These are phyloP conservation scores for Dendrobium nobile DNA, from an alignment of 106 monocot species.

Conservation along the genomic window DNA sequence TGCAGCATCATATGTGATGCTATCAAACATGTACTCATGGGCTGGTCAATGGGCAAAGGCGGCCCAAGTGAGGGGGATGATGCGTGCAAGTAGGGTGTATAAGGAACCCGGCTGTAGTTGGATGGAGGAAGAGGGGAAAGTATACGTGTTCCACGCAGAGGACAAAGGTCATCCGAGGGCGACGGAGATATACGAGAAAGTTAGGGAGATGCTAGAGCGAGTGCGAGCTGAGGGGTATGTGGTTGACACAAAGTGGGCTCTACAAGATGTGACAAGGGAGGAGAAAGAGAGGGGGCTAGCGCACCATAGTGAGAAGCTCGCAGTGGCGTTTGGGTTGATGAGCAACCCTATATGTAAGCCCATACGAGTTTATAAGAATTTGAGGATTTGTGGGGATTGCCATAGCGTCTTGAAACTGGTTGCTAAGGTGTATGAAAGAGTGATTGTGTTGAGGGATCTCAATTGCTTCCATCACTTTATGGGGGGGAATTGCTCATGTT, in stretches of 20 bases:
- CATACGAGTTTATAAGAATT: slow-evolving; percentile 59
- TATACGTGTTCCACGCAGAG: slow-evolving; percentile 46
- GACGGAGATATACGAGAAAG: slow-evolving; percentile 37
- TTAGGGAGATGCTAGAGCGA: slow-evolving; percentile 53
- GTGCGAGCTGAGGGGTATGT: slow-evolving; percentile 31
- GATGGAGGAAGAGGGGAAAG: slow-evolving; percentile 28
- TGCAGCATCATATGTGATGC: slow-evolving; percentile 39
- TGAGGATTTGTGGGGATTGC: slow-evolving; percentile 65
- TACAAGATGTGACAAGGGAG: slow-evolving; percentile 41
- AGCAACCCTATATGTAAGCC: slow-evolving; percentile 21
- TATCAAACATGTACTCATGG: slow-evolving; percentile 46
- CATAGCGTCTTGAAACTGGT: slow-evolving; percentile 49
- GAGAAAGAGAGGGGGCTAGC: slow-evolving; percentile 26
- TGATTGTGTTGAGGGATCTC: slow-evolving; percentile 42
- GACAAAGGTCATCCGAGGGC: slow-evolving; percentile 34
- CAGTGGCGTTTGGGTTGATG: slow-evolving; percentile 55
- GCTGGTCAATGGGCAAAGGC: slow-evolving; percentile 35
- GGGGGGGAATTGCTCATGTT: slow-evolving; percentile 49
- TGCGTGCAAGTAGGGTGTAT: slow-evolving; percentile 28
- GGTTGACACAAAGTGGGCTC: slow-evolving; percentile 30
- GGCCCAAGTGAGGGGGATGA: slow-evolving; percentile 36
- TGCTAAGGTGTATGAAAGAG: slow-evolving; percentile 38
- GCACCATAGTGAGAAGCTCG: slow-evolving; percentile 63
- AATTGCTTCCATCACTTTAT: slow-evolving; percentile 67
- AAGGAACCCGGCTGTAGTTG: slow-evolving; percentile 67